Conservation (phyloP, 495 filamentous ascomycete species). For the Annulohypoxylon stygium region DNA sequence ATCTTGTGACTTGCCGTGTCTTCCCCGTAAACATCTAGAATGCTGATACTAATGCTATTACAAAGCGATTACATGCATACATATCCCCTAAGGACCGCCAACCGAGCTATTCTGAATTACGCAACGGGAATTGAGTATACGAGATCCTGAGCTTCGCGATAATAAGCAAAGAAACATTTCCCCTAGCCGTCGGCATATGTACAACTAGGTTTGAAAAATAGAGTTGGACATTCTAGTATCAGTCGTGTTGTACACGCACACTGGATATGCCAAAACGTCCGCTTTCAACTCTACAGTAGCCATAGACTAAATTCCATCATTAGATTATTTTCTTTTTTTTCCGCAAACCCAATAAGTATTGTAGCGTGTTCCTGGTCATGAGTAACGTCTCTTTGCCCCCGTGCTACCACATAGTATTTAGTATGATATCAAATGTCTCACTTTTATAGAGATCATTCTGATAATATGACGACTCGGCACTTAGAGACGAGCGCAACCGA, state of each 20-base stretch:
- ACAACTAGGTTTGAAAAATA: background rate
- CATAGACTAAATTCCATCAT: constrained; percentile 10
- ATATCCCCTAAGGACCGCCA: background rate
- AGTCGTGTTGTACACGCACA: background rate
- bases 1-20: constrained; percentile 25
- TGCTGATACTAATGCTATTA: constrained; percentile 6
- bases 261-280: background rate
- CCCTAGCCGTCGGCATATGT: constrained; percentile 7
- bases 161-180: background rate
- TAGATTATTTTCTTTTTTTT: background rate
- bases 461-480: constrained; percentile 15
- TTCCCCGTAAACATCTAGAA: background rate
- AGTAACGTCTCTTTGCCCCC: background rate
- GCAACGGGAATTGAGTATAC: background rate
- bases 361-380: background rate
- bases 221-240: too few relatives aligned
- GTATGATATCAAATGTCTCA: constrained; percentile 6
- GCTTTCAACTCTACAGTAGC: constrained; percentile 2
- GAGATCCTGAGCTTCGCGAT: background rate
- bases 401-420: background rate
- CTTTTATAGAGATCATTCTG: constrained; percentile 8
- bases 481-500: constrained; percentile 7
- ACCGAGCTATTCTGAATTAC: constrained; percentile 9
- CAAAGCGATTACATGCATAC: constrained; percentile 11
- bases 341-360: background rate